Conservation (phyloP, 176 grass and related monocot species). For the Secale cereale region DNA sequence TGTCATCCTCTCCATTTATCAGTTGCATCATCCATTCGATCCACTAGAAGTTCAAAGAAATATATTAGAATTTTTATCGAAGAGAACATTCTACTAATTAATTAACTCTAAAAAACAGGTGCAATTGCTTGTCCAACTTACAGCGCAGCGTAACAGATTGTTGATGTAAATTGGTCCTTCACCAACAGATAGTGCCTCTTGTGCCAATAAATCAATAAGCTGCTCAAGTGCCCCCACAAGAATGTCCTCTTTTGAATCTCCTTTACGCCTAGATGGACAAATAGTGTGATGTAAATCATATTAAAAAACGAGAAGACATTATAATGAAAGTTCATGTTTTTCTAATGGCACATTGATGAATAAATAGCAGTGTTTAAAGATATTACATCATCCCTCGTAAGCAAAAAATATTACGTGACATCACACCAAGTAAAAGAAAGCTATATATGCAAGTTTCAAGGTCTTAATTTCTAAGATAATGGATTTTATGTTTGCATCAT, state of each 20-base stretch:
- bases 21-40: conserved; percentile 55
- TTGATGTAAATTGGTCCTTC: conserved; percentile 9
- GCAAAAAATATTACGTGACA: not conserved
- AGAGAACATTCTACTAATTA: not conserved
- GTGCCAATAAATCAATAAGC: conserved; percentile 39
- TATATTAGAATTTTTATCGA: not conserved
- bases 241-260: conserved; percentile 25
- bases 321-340: not conserved
- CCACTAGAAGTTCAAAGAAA: conserved; percentile 48
- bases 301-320: not conserved
- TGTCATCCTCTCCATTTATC: not conserved
- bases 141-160: conserved; percentile 37
- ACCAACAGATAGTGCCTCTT: conserved; percentile 5
- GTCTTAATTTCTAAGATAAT: not conserved
- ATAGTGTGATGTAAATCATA: not conserved
- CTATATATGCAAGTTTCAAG: not conserved
- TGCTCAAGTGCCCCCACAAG: conserved; percentile 35
- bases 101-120: not conserved
- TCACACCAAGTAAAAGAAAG: not conserved
- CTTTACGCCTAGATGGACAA: conserved; percentile 22
- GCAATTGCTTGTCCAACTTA: conserved; percentile 25
- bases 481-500: not conserved
- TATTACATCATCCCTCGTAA: not conserved
- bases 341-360: not conserved
- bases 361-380: not conserved